These are phyloP conservation scores for Symbiodinium natans DNA, from an alignment of 73 alveolate species.

Conservation along the genomic window DNA sequence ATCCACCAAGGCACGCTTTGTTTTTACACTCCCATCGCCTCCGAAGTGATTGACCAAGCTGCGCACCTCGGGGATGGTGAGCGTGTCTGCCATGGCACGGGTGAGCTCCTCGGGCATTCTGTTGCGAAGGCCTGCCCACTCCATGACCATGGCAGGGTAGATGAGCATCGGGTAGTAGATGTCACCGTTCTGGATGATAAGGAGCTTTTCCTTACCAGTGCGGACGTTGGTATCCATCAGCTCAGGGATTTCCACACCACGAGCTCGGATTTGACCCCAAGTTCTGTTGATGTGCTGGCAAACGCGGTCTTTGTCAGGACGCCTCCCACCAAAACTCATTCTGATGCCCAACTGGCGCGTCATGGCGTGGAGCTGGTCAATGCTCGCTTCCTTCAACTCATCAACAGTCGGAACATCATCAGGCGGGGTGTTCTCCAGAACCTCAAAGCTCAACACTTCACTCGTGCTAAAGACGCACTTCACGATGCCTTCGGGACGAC, in stretches of 20 bases:
- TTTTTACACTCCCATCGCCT: background rate
- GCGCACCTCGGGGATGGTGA: background rate
- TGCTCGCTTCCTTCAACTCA: background rate
- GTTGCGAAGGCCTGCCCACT: background rate
- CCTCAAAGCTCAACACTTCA: background rate
- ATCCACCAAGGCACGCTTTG: background rate
- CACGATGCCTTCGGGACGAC: background rate
- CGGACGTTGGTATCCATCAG: constrained; percentile 3
- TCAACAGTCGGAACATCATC: background rate
- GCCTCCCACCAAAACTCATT: background rate
- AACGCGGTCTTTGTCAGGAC: background rate
- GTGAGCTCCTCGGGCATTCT: background rate
- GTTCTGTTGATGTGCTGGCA: background rate
- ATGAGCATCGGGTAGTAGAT: background rate
- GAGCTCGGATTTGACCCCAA: background rate
- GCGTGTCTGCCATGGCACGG: background rate
- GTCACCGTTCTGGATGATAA: background rate
- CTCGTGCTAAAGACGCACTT: constrained; percentile 1
- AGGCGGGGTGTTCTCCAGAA: background rate
- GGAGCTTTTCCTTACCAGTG: background rate
- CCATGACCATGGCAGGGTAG: background rate
- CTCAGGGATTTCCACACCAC: constrained; percentile 1
- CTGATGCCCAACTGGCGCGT: background rate
- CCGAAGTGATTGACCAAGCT: background rate
- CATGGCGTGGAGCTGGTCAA: constrained; percentile 5